Conservation (phyloP, 495 filamentous ascomycete genomes). For the Penicillium daleae region DNA sequence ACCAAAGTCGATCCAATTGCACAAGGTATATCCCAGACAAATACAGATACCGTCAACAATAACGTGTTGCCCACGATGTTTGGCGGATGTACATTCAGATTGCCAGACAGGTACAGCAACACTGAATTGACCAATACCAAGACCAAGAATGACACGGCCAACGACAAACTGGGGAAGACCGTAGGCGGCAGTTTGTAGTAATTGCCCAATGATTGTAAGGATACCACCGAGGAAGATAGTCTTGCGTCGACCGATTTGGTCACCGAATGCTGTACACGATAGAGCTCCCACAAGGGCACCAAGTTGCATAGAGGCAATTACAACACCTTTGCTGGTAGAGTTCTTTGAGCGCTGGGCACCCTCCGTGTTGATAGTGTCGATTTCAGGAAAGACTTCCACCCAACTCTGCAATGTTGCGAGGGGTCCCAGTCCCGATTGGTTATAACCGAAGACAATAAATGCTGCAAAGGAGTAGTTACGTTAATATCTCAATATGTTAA, state of each 20-base stretch:
- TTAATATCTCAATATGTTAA: neutral
- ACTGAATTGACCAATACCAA: slow-evolving; percentile 50
- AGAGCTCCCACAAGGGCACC: slow-evolving; percentile 50
- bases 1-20: slow-evolving; percentile 69
- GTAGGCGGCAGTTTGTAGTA: slow-evolving; percentile 55
- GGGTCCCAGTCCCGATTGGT: slow-evolving; percentile 36
- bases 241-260: slow-evolving; percentile 57
- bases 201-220: slow-evolving; percentile 54
- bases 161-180: slow-evolving; percentile 39
- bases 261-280: slow-evolving; percentile 42
- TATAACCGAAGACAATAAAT: slow-evolving; percentile 43
- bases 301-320: slow-evolving; percentile 47
- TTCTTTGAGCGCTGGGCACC: slow-evolving; percentile 31
- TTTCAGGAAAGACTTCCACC: slow-evolving; percentile 37
- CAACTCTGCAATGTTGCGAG: slow-evolving; percentile 34
- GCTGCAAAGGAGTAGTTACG: neutral
- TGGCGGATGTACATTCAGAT: slow-evolving; percentile 47
- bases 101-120: slow-evolving; percentile 55
- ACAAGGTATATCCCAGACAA: slow-evolving; percentile 63
- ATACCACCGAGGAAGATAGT: slow-evolving; percentile 56
- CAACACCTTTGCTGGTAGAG: slow-evolving; percentile 44
- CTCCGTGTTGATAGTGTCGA: slow-evolving; percentile 38
- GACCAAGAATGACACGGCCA: slow-evolving; percentile 48
- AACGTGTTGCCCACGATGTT: slow-evolving; percentile 45
- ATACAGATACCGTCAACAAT: slow-evolving; percentile 54